Evolutionary conservation across 2,329 filamentous ascomycete species (phyloP).

Genomic region (Xylariaceae sp.): DNA sequence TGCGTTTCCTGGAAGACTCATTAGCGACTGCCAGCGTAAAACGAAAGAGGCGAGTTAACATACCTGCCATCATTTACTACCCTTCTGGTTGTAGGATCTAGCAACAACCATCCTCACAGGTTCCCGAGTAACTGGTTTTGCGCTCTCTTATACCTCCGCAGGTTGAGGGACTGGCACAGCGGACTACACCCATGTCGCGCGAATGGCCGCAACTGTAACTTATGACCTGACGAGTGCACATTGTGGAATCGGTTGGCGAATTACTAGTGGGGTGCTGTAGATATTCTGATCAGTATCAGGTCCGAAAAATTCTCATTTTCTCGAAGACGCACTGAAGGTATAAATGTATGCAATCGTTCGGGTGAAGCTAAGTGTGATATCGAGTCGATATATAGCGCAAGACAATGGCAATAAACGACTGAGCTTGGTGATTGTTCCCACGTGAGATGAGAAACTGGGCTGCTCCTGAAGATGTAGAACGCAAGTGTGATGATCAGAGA

Average conservation of each 20-base stretch:
- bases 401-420: neutral
- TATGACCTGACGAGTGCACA: conserved; percentile 35
- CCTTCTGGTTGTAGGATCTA: neutral
- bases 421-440: conserved; percentile 1
- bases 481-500: conserved; percentile 20
- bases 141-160: conserved; percentile 8
- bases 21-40: conserved; percentile 4
- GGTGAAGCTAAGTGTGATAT: neutral
- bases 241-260: conserved; percentile 23
- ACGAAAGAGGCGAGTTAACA: neutral
- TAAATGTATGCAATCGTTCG: conserved; percentile 1
- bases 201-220: conserved; percentile 33
- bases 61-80: conserved; percentile 2
- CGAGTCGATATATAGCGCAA: neutral
- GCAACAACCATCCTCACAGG: conserved; percentile 17
- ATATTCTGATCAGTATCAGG: conserved; percentile 1
- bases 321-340: conserved; percentile 9
- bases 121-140: conserved; percentile 15
- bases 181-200: conserved; percentile 6
- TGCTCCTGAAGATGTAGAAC: neutral
- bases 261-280: neutral
- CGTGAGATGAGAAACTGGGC: neutral
- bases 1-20: conserved; percentile 6
- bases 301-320: neutral
- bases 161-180: conserved; percentile 23